phyloP scores from a whole-genome alignment of 768 basidiomycete genomes.

The Gloeopeniophorella convolvens region DNA sequence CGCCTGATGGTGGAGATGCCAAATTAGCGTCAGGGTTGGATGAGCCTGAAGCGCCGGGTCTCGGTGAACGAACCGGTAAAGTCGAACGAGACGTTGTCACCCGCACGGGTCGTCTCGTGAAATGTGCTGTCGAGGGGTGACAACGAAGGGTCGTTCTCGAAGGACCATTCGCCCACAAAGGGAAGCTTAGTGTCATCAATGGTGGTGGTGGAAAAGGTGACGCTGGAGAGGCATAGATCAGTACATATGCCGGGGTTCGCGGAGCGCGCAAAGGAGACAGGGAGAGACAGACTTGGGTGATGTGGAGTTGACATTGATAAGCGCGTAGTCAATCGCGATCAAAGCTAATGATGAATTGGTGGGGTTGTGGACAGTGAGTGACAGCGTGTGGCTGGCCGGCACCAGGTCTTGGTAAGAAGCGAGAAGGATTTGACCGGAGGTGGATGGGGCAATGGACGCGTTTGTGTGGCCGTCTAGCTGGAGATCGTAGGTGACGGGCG shows the following conservation, averaged over 20 bases:
- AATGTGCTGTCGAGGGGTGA: slow-evolving; percentile 22
- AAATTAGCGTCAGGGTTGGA: not conserved
- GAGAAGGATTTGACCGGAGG: slow-evolving; percentile 36
- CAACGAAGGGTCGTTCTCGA: slow-evolving; percentile 22
- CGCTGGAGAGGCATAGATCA: slow-evolving; percentile 29
- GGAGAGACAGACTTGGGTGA: slow-evolving; percentile 29
- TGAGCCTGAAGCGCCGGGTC: not conserved
- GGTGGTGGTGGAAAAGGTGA: slow-evolving; percentile 28
- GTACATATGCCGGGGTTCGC: slow-evolving; percentile 11
- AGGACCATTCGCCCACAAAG: slow-evolving; percentile 53
- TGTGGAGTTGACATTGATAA: slow-evolving; percentile 36
- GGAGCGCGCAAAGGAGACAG: not conserved
- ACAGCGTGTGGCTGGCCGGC: slow-evolving; percentile 47
- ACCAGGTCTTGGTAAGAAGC: slow-evolving; percentile 41
- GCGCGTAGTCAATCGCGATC: slow-evolving; percentile 52
- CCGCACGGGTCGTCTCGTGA: slow-evolving; percentile 33
- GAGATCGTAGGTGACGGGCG: slow-evolving; percentile 27
- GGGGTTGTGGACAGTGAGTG: slow-evolving; percentile 42
- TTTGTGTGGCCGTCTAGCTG: slow-evolving; percentile 37
- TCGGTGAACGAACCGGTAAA: slow-evolving; percentile 41
- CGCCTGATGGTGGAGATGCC: slow-evolving; percentile 36
- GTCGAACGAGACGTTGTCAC: slow-evolving; percentile 37
- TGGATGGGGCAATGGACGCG: slow-evolving; percentile 23
- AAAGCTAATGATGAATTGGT: slow-evolving; percentile 28
- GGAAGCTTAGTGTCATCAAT: slow-evolving; percentile 42